These are phyloP conservation scores for Mucor sp. DNA, from an alignment of 371 early-diverging fungal species.

Conservation along the genomic window DNA sequence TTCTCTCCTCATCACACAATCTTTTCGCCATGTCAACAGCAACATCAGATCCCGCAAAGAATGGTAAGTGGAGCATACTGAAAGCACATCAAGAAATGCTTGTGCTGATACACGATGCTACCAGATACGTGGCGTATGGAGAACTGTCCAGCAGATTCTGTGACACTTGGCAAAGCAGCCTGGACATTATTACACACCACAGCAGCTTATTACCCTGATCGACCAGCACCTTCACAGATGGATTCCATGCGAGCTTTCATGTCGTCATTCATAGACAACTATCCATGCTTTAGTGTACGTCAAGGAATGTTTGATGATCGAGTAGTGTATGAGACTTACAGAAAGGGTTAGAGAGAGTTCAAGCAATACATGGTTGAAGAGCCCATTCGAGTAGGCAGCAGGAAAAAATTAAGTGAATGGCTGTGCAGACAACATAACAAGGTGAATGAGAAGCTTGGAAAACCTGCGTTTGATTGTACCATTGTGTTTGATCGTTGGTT, in stretches of 20 bases:
- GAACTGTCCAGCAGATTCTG: constrained; percentile 85
- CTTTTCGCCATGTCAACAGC: neutral
- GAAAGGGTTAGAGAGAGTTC: constrained; percentile 56
- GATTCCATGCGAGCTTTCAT: constrained; percentile 72
- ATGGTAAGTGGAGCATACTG: neutral
- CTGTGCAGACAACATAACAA: constrained; percentile 94
- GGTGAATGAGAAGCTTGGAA: constrained; percentile 90
- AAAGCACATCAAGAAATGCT: neutral
- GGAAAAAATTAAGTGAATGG: constrained; percentile 77
- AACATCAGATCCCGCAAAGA: neutral
- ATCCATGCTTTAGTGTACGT: constrained; percentile 81
- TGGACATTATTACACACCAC: constrained; percentile 99
- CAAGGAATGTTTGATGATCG: neutral
- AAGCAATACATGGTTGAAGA: constrained; percentile 59
- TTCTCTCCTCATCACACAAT: neutral
- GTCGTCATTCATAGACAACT: constrained; percentile 81
- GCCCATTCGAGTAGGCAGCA: constrained; percentile 81
- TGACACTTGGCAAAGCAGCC: constrained; percentile 84
- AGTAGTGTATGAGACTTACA: neutral
- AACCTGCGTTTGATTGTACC: constrained; percentile 89
- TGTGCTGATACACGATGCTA: neutral
- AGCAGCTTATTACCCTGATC: constrained; percentile 96
- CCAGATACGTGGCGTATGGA: constrained; percentile 8
- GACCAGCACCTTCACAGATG: constrained; percentile 80
- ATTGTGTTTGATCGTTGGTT: constrained; percentile 89